Conservation (phyloP, 2,329 filamentous ascomycete species). For the Phyllosticta ampelicida region DNA sequence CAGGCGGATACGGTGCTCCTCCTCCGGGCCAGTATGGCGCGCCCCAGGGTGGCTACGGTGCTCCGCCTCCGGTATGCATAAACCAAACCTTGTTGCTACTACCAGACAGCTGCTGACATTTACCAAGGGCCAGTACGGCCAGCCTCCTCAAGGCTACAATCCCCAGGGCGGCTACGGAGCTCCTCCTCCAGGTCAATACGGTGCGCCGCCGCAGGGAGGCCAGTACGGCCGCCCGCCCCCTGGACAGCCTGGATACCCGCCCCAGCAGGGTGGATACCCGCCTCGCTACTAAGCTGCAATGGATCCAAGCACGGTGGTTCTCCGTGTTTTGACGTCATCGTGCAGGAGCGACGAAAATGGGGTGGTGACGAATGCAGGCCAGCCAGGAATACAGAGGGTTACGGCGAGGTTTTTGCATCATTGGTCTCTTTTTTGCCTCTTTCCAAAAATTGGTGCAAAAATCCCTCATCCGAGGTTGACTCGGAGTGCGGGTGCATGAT, state of each 20-base stretch:
- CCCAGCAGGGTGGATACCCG: constrained; percentile 6
- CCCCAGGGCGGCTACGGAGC: constrained; percentile 14
- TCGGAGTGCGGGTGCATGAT: no score
- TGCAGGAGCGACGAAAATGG: neutral
- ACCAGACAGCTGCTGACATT: constrained; percentile 2
- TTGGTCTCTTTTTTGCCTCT: neutral
- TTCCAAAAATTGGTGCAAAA: no score
- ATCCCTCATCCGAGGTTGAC: no score
- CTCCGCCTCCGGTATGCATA: constrained; percentile 10
- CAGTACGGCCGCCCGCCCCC: constrained; percentile 19
- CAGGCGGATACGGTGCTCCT: constrained; percentile 16
- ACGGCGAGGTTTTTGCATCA: no score
- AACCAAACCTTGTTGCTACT: neutral
- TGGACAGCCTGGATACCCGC: constrained; percentile 21
- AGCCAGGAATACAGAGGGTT: neutral
- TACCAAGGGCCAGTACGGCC: constrained; percentile 15
- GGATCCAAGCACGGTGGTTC: neutral
- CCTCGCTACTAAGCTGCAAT: constrained; percentile 3
- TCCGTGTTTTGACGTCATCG: neutral
- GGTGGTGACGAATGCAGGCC: neutral
- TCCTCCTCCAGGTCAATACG: constrained; percentile 15
- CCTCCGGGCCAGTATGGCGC: constrained; percentile 24
- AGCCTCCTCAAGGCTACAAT: constrained; percentile 14
- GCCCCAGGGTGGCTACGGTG: constrained; percentile 17
- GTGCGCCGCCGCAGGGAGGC: constrained; percentile 21